Conservation (phyloP, 2,329 filamentous ascomycete genomes). For the Verticillium dahliae region DNA sequence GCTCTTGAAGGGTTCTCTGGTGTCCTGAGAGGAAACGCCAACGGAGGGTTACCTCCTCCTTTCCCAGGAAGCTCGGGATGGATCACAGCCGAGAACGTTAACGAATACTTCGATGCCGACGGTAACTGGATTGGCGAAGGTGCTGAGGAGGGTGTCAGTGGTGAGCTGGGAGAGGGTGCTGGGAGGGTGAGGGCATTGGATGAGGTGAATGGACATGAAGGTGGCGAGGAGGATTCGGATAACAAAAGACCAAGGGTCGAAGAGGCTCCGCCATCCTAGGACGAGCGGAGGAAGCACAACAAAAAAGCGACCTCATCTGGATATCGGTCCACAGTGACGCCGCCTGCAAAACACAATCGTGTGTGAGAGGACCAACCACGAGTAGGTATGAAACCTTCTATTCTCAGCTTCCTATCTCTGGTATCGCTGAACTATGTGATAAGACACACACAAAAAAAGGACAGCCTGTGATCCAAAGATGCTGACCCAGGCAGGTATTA, state of each 20-base stretch:
- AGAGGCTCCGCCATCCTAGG: not conserved
- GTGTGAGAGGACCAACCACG: not conserved
- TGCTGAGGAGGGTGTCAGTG: conserved; percentile 30
- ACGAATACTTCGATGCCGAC: conserved; percentile 73
- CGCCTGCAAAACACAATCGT: too few species aligned
- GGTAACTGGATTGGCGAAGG: conserved; percentile 64
- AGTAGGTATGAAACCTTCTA: not conserved
- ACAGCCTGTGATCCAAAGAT: not conserved
- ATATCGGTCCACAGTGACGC: too few species aligned
- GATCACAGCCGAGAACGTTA: conserved; percentile 90
- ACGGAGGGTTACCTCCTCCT: conserved; percentile 54
- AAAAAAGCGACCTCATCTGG: too few species aligned
- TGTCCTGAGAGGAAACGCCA: conserved; percentile 39
- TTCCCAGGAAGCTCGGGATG: conserved; percentile 71
- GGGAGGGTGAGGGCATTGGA: conserved; percentile 49
- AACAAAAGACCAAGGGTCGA: conserved; percentile 43
- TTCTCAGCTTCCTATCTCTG: not conserved
- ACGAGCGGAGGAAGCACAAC: not conserved
- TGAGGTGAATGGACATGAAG: conserved; percentile 40
- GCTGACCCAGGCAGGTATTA: not conserved
- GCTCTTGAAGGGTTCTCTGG: conserved; percentile 51
- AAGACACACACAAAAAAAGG: not conserved
- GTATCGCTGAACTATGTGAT: not conserved
- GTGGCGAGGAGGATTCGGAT: conserved; percentile 30
- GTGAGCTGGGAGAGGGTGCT: conserved; percentile 57